Percentiles rank a stretch among this genome's conserved stretches.
These are phyloP conservation scores for Clohesyomyces aquaticus DNA, from an alignment of 495 filamentous ascomycete genomes.

Conservation along the genomic window DNA sequence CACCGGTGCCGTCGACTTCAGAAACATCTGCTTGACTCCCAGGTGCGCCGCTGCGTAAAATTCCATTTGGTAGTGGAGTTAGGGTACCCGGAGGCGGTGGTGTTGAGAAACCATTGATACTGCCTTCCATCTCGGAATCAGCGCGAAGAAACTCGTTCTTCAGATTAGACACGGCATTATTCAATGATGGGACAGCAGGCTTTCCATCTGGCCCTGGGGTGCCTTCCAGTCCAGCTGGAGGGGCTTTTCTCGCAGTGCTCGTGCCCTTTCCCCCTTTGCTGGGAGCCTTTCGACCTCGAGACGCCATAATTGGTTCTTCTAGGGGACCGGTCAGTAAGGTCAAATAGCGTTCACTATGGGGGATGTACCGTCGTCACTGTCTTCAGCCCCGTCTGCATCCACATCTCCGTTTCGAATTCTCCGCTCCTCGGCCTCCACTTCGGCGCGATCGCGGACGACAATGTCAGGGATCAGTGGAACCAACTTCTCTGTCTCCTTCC, in stretches of 20 bases:
- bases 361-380: constrained; percentile 75
- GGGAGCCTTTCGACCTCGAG: constrained; percentile 87
- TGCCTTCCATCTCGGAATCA: constrained; percentile 73
- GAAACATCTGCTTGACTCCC: constrained; percentile 77
- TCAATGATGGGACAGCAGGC: constrained; percentile 56
- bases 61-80: constrained; percentile 73
- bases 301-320: constrained; percentile 93
- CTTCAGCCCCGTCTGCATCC: constrained; percentile 78
- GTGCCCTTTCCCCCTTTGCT: constrained; percentile 79
- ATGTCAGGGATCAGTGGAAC: constrained; percentile 95
- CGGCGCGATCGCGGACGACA: constrained; percentile 82
- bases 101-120: constrained; percentile 80
- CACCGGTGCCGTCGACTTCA: constrained; percentile 72
- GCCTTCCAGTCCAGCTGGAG: constrained; percentile 64
- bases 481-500: constrained; percentile 93
- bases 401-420: constrained; percentile 71
- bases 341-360: constrained; percentile 9
- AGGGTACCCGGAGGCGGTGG: constrained; percentile 76
- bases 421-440: constrained; percentile 95
- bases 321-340: constrained; percentile 24
- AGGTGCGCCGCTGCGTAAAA: constrained; percentile 56
- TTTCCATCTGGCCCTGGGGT: constrained; percentile 72
- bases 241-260: constrained; percentile 69
- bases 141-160: constrained; percentile 57
- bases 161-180: constrained; percentile 52